Evolutionary conservation across 768 basidiomycete genomes (phyloP), one percentile per base, ranked within the genome.

Genomic region (Psilocybe azurescens): DNA sequence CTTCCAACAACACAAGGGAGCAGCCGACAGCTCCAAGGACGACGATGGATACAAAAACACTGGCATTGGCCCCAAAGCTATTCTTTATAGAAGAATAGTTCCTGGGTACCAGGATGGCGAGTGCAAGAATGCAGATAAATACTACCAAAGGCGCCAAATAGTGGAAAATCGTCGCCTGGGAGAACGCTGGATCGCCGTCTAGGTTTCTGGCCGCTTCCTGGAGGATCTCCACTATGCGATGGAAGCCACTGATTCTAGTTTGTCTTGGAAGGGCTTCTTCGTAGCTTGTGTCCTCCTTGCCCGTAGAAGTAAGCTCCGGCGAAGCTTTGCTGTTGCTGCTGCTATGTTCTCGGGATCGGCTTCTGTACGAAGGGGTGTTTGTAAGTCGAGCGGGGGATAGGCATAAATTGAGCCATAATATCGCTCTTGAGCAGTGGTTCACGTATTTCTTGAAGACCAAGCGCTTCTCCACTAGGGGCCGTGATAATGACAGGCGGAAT

Each of bases 131-230:
- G 44, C 49, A 61, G 11, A 61, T 47, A 30, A 69, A 67, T 2
- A 58, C 16, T 7, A 58, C 55, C 5, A 69, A 24, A 0, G 65
- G 64, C 14, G 51, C 58, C 6, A 59, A 14, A 32, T 18, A 54
- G 1, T 56, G 59, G 49, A 69, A 69, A 1, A 63, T 28, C 0
- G 41, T 47, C 7, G 33, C 20, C 20, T 65, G 65, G 11, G 68
- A 63, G 33, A 52, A 49, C 13, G 29, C 29, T 3, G 39, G 53
- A 29, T 67, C 61, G 3, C 32, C 60, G 20, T 51, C 50, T 5
- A 61, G 24, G 4, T 56, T 49, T 24, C 56, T 56, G 30, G 65
- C 60, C 3, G 62, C 64, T 10, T 54, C 56, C 38, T 69, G 68
- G 9, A 69, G 54, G 9, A 67, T 39, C 24, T 51, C 41, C 6